Base-by-base conservation (phyloP, 257 asterid genomes). In the Solanum sejunctum region DNA sequence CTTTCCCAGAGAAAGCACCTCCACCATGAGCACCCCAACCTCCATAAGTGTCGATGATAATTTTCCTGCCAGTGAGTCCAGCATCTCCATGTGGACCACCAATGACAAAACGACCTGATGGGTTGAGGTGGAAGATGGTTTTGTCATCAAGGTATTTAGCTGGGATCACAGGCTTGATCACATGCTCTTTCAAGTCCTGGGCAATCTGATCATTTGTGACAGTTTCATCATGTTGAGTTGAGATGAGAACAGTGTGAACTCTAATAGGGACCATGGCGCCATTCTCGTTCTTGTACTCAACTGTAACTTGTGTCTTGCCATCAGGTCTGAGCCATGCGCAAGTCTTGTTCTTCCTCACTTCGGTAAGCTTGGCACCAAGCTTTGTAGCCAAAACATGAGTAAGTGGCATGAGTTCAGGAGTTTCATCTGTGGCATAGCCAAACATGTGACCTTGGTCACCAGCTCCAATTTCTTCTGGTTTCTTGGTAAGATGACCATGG, bases 11-110 rank as follows among this genome's bases (percentile, higher is more conserved):
- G 88, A 93, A 93, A 39, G 96, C 96, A 88, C 96, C 96, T 1
- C 96, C 94, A 43, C 96, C 96, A 6, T 93, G 96, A 75, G 94
- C 93, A 10, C 93, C 96, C 96, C 96, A 93, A 4, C 97, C 97
- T 64, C 97, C 95, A 10, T 93, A 92, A 1, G 95, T 93, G 63
- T 93, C 97, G 0, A 93, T 91, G 67, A 93, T 90, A 83, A 93
- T 89, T 57, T 92, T 93, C 84, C 95, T 85, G 8, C 97, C 94
- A 2, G 97, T 92, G 49, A 92, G 93, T 64, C 95, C 97, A 20
- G 97, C 95, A 84, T 93, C 97, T 32, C 94, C 93, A 61, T 92
- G 94, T 6, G 97, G 95, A 28, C 97, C 97, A 51, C 97, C 97
- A 17, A 89, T 90, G 26, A 93, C 97, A 36, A 92, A 91, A 13